phyloP scores from a whole-genome alignment of 2,329 filamentous ascomycete genomes.

The Fusarium duplospermum region DNA sequence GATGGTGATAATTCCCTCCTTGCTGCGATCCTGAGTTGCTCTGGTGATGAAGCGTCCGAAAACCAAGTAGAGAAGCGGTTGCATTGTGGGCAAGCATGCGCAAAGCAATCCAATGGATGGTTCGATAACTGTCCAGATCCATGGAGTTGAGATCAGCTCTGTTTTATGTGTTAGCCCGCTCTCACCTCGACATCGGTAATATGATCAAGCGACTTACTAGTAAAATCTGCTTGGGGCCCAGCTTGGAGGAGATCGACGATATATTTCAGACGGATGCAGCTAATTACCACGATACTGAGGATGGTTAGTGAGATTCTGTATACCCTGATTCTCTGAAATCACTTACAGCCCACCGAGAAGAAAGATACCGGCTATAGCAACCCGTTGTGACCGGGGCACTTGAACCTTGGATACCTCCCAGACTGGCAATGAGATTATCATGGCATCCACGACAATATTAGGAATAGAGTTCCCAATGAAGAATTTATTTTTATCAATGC shows the following conservation, averaged over 20 bases:
- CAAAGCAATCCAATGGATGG: background rate
- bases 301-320: background rate
- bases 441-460: background rate
- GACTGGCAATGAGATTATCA: background rate
- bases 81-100: background rate
- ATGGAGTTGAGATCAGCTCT: background rate
- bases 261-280: background rate
- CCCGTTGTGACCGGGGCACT: background rate
- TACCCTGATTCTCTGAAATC: background rate
- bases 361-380: background rate
- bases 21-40: background rate
- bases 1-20: background rate
- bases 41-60: background rate
- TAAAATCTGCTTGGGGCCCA: background rate
- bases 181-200: background rate
- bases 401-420: background rate
- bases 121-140: background rate
- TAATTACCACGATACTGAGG: background rate
- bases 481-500: background rate
- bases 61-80: background rate
- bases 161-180: background rate
- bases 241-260: background rate
- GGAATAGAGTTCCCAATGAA: background rate
- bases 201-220: background rate
- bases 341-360: background rate